phyloP scores from a whole-genome alignment of 768 basidiomycete species.

The Podaxis sp. region DNA sequence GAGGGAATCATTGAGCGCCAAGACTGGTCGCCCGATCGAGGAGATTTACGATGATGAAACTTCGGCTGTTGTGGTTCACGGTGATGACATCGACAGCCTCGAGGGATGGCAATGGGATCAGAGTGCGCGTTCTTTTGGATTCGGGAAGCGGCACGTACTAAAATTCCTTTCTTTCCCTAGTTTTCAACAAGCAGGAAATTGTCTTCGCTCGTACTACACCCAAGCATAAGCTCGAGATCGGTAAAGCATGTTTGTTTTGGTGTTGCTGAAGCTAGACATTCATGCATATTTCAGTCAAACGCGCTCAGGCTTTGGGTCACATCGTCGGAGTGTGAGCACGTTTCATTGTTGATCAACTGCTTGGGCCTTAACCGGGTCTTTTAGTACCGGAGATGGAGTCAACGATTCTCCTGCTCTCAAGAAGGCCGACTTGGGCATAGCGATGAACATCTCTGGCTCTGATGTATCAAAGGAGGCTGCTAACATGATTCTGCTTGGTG shows the following conservation, averaged over 20 bases:
- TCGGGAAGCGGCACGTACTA: neutral
- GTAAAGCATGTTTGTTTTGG: conserved; percentile 30
- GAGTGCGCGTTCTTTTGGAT: conserved; percentile 39
- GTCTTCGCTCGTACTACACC: conserved; percentile 74
- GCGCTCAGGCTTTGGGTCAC: conserved; percentile 68
- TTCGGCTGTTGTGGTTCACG: conserved; percentile 64
- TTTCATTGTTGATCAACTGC: neutral
- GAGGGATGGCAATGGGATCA: conserved; percentile 78
- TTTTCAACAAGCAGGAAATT: conserved; percentile 67
- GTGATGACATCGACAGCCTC: conserved; percentile 63
- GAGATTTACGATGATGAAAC: conserved; percentile 72
- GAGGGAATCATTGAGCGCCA: conserved; percentile 55
- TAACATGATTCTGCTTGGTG: conserved; percentile 71
- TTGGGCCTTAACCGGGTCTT: conserved; percentile 6
- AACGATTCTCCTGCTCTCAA: conserved; percentile 74
- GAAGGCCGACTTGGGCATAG: conserved; percentile 71
- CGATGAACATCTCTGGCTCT: conserved; percentile 75
- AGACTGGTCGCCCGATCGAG: conserved; percentile 52
- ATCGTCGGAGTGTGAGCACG: conserved; percentile 67
- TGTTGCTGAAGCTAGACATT: neutral
- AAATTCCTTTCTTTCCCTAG: conserved; percentile 29
- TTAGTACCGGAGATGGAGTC: conserved; percentile 69
- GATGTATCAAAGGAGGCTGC: conserved; percentile 77
- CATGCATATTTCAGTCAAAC: conserved; percentile 49
- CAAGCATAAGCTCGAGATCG: conserved; percentile 73